These are phyloP conservation scores for Saturnispora gosingensis DNA, from an alignment of 805 yeast species.

Conservation along the genomic window DNA sequence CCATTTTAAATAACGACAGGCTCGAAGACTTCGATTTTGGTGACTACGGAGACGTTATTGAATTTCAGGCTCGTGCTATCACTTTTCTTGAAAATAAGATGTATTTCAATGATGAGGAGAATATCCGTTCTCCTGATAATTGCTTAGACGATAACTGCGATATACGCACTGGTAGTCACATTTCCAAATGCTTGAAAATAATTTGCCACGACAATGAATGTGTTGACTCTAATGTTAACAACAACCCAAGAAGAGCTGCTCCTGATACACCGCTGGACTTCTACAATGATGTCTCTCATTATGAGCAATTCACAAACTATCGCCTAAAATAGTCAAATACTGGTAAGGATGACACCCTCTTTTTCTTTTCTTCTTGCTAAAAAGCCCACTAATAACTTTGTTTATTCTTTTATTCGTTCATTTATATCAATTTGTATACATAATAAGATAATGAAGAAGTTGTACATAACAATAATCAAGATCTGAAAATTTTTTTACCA, in stretches of 20 bases:
- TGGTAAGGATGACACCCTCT: neutral
- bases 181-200: neutral
- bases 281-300: neutral
- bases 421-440: neutral
- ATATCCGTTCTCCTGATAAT: slow-evolving; percentile 4
- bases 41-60: slow-evolving; percentile 38
- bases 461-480: neutral
- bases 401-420: neutral
- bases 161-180: neutral
- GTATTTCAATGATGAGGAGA: slow-evolving; percentile 28
- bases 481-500: neutral
- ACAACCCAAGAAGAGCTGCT: neutral
- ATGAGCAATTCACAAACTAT: slow-evolving; percentile 3
- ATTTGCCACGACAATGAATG: neutral
- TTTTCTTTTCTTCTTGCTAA: neutral
- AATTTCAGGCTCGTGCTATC: slow-evolving; percentile 44
- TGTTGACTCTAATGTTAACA: neutral
- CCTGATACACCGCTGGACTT: neutral
- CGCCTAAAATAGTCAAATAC: neutral
- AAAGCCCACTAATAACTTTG: neutral
- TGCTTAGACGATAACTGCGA: neutral
- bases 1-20: slow-evolving; percentile 15
- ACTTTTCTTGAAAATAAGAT: slow-evolving; percentile 35
- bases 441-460: neutral
- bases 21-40: slow-evolving; percentile 12